Evolutionary conservation across 1,284 basidiomycete genomes (phyloP).

Genomic region (Phylloporus sp.): DNA sequence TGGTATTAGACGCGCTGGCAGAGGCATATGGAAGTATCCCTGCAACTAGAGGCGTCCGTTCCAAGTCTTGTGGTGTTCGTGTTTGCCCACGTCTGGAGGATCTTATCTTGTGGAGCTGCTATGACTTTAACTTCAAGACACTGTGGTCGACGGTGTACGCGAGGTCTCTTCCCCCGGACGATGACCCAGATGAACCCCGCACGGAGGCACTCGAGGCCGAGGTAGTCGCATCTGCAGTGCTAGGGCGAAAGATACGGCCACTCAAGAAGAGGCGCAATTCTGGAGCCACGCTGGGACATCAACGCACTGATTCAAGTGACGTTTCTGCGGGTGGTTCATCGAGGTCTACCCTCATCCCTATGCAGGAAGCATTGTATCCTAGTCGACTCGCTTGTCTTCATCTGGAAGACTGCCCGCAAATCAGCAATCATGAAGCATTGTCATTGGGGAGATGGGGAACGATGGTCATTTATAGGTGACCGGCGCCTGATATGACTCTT

Average conservation of each 20-base stretch:
- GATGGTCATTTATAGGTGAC: conserved; percentile 40
- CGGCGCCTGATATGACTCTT: neutral
- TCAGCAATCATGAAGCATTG: conserved; percentile 46
- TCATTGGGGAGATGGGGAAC: conserved; percentile 46
- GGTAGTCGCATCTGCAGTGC: conserved; percentile 39
- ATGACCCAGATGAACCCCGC: conserved; percentile 23
- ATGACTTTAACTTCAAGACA: conserved; percentile 48
- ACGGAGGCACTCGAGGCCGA: conserved; percentile 29
- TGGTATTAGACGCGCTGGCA: conserved; percentile 37
- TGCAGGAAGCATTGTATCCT: conserved; percentile 45
- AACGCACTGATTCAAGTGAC: conserved; percentile 19
- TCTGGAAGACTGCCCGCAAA: conserved; percentile 45
- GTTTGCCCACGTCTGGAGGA: conserved; percentile 59
- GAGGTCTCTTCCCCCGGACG: conserved; percentile 42
- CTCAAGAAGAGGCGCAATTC: conserved; percentile 38
- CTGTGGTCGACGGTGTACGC: conserved; percentile 47
- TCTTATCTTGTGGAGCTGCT: conserved; percentile 58
- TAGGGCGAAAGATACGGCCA: conserved; percentile 42
- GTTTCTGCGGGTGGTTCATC: conserved; percentile 31
- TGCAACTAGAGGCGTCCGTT: conserved; percentile 13
- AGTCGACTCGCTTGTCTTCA: conserved; percentile 50
- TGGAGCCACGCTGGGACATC: conserved; percentile 12
- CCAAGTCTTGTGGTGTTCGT: conserved; percentile 38
- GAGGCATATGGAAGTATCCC: conserved; percentile 39
- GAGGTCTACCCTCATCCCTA: conserved; percentile 43